phyloP scores from a whole-genome alignment of 495 filamentous ascomycete genomes.

The Trichoderma virens region DNA sequence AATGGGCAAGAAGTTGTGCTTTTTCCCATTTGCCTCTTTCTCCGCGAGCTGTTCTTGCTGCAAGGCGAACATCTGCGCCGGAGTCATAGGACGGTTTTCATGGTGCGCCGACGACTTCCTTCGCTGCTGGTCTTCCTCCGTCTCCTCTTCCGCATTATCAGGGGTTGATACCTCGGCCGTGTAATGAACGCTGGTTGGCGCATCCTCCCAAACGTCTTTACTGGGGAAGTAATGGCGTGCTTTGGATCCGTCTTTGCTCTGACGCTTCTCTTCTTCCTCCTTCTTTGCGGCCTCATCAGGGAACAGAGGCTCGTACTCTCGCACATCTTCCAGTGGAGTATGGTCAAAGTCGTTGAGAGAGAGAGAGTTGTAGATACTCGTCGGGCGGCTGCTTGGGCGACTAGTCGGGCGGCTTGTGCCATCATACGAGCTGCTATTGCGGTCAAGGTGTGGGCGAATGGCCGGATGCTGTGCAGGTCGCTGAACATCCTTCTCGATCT shows the following conservation, averaged over 20 bases:
- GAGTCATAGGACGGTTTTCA: conserved; percentile 35
- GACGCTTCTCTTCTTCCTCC: conserved; percentile 41
- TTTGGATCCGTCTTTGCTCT: background rate
- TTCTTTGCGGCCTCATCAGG: conserved; percentile 42
- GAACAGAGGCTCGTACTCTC: conserved; percentile 94
- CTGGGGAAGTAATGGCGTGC: conserved; percentile 78
- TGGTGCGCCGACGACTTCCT: conserved; percentile 27
- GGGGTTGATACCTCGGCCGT: conserved; percentile 81
- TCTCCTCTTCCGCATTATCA: conserved; percentile 53
- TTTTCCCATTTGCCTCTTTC: conserved; percentile 32
- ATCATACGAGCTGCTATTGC: conserved; percentile 52
- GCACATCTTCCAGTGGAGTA: conserved; percentile 78
- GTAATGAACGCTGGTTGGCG: conserved; percentile 76
- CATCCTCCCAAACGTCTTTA: conserved; percentile 95
- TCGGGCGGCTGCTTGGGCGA: conserved; percentile 64
- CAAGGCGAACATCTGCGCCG: conserved; percentile 45
- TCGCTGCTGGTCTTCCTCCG: conserved; percentile 29
- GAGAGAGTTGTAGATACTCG: conserved; percentile 44
- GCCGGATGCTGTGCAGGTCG: conserved; percentile 51
- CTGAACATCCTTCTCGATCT: conserved; percentile 69
- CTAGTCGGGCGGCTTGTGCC: conserved; percentile 42
- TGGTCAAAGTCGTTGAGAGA: conserved; percentile 38
- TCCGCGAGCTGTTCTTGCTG: conserved; percentile 49
- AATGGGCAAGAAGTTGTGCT: conserved; percentile 37
- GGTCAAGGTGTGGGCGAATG: conserved; percentile 58